phyloP scores from a whole-genome alignment of 805 yeast species.

The Saccharomyces eubayanus region DNA sequence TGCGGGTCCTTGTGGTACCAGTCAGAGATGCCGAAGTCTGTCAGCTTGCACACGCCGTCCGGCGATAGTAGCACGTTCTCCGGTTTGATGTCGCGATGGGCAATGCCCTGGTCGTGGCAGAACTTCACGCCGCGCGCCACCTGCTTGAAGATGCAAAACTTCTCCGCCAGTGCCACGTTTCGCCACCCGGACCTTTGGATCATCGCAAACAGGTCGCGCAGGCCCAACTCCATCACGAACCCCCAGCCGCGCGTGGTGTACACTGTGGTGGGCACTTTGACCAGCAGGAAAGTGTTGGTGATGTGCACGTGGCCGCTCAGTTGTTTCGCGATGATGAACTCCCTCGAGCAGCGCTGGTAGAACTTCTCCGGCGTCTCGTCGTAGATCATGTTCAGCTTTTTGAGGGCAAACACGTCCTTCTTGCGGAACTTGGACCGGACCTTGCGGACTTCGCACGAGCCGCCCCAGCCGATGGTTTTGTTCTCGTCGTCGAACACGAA shows the following conservation, averaged over 20 bases:
- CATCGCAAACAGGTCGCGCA: conserved; percentile 53
- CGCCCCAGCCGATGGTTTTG: conserved; percentile 61
- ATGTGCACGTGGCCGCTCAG: conserved; percentile 48
- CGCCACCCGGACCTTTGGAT: conserved; percentile 56
- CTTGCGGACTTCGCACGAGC: conserved; percentile 57
- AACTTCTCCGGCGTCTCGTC: conserved; percentile 59
- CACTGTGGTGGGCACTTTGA: conserved; percentile 49
- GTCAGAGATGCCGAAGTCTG: conserved; percentile 72
- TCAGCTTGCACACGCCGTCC: conserved; percentile 55
- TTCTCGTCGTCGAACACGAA: conserved; percentile 41
- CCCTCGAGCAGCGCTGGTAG: conserved; percentile 56
- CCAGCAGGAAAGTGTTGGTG: conserved; percentile 43
- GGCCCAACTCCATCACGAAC: conserved; percentile 56
- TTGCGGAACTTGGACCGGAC: conserved; percentile 30
- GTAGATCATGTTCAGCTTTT: conserved; percentile 50
- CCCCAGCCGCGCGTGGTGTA: conserved; percentile 67
- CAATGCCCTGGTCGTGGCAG: conserved; percentile 58
- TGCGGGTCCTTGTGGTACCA: conserved; percentile 49
- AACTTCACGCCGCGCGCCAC: conserved; percentile 51
- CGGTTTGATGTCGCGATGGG: conserved; percentile 68
- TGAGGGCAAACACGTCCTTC: conserved; percentile 50
- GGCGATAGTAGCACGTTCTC: conserved; percentile 57
- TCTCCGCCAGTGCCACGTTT: conserved; percentile 41
- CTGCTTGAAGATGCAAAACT: conserved; percentile 63
- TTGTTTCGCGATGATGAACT: conserved; percentile 51